Conservation (phyloP, 371 early-diverging fungal genomes). For the Coemansia sp. region DNA sequence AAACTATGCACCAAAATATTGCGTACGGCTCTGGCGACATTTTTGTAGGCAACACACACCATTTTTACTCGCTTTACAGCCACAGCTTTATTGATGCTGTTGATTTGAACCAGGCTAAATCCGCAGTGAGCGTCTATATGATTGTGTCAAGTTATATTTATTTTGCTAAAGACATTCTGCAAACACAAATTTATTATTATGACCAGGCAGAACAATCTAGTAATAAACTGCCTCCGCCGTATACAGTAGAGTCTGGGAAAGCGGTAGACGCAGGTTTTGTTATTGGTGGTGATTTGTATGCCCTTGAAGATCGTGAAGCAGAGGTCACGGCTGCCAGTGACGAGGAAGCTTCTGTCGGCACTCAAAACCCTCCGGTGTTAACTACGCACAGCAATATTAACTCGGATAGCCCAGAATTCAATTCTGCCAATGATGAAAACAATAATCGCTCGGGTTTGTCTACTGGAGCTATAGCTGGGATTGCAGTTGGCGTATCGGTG, state of each 20-base stretch:
- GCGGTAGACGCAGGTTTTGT: too few relatives aligned
- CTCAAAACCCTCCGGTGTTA: not conserved
- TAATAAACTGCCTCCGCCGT: too few relatives aligned
- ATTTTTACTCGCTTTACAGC: not conserved
- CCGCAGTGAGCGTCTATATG: slow-evolving; percentile 16
- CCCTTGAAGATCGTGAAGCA: not conserved
- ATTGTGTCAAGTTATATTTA: slow-evolving; percentile 4
- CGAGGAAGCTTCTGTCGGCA: not conserved
- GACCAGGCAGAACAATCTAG: not conserved
- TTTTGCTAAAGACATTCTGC: slow-evolving; percentile 7
- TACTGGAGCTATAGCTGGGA: not conserved
- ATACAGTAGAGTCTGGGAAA: too few relatives aligned
- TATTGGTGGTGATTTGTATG: not conserved
- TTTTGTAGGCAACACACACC: too few relatives aligned
- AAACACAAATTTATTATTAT: not conserved
- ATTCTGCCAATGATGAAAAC: not conserved
- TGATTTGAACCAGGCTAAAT: not conserved
- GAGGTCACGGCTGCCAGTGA: not conserved
- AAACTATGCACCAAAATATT: not conserved
- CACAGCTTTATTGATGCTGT: not conserved
- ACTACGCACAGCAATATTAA: not conserved
- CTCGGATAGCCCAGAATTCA: not conserved
- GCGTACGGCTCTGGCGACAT: not conserved
- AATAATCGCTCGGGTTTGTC: not conserved
- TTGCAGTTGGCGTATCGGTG: not conserved